Base-by-base conservation (phyloP, 2,329 filamentous ascomycete genomes). In the Atkinsonella hypoxylon region DNA sequence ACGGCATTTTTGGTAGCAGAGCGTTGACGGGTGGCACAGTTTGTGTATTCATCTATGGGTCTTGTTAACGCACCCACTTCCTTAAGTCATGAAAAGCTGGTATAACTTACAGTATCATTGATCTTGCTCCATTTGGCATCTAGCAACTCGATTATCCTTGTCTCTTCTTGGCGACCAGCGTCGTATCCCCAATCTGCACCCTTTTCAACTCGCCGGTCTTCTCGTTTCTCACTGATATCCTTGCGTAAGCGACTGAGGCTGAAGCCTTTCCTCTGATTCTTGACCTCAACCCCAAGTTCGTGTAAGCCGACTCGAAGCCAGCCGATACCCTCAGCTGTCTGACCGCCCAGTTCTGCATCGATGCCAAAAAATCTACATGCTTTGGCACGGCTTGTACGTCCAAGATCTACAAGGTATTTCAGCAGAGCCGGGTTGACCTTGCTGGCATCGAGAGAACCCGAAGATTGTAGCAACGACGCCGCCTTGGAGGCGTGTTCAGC, bases 351-450 rank as follows among this genome's bases (percentile, higher is more conserved):
- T 61, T 98, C 93, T 2, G 90, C 86, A 63, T 96, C 89, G 47
- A 97, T 84, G 0, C 83, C 93, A 51, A 96, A 83, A 63, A 97
- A 95, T 1, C 93, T 78, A 61, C 89, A 95, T 0, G 90, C 89
- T 57, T 89, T 89, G 20, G 87, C 91, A 48, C 87, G 79, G 41
- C 87, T 82, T 0, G 87, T 87, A 47, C 81, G 76, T 15, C 82
- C 75, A 18, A 97, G 67, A 56, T 93, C 86, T 18, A 86, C 82
- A 1, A 87, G 73, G 60, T 97, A 97, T 45, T 76, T 79, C 1
- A 85, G 57, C 20, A 96, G 66, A 9, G 77, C 78, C 1, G 83
- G 76, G 51, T 83, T 81, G 2, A 91, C 70, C 52, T 75, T 81
- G 3, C 72, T 70, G 4, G 62, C 56, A 2, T 64, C 66, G 15